Evolutionary conservation across 2,329 filamentous ascomycete genomes (phyloP), one percentile per base, ranked within the genome.

Genomic region (Chrysoporthe cubensis): DNA sequence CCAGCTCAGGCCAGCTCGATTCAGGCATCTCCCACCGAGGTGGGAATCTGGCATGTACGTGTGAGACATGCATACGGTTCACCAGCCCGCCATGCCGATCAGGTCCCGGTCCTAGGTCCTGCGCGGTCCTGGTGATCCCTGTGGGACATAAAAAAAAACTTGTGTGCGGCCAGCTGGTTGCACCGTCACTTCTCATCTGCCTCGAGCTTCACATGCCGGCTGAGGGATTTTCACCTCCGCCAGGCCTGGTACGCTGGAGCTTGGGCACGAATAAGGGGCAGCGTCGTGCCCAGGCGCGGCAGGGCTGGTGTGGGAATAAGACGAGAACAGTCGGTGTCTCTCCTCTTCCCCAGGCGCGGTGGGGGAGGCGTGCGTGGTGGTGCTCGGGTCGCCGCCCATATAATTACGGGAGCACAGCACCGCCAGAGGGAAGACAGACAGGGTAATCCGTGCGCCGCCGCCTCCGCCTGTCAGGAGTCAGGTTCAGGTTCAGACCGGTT

Each of bases 11-110:
- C 26, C 26, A 26, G 26, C 26, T 26, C 26, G 2, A 26, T 26
- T 26, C 26, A 26, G 26, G 44, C 14, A 46, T 46, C 13, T 16
- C 14, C 44, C 48, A 26, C 8, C n/a, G 48, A 2, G 11, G 26
- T 26, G 26, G 26, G n/a, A 21, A 52, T 50, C 48, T 50, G n/a
- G 46, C 46, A 21, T 26, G 46, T 50, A 11, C n/a, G 21, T 43
- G n/a, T 64, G 18, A 56, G 48, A 57, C 52, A 57, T 64, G 62
- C 62, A 64, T 57, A 34, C 60, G 50, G 50, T 37, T 56, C 62
- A n/a, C 50, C 7, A 64, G 13, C 50, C 62, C 62, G 62, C 50
- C 26, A n/a, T 64, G 62, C 62, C 62, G 62, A 52, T 48, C 60
- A 54, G 46, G 46, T 48, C 18, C 46, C 18, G n/a, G 46, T 21